A percentile compares a stretch with the other conserved stretches of the same genome.
phyloP scores from a whole-genome alignment of 495 filamentous ascomycete genomes.

The Ascodesmis nigricans region DNA sequence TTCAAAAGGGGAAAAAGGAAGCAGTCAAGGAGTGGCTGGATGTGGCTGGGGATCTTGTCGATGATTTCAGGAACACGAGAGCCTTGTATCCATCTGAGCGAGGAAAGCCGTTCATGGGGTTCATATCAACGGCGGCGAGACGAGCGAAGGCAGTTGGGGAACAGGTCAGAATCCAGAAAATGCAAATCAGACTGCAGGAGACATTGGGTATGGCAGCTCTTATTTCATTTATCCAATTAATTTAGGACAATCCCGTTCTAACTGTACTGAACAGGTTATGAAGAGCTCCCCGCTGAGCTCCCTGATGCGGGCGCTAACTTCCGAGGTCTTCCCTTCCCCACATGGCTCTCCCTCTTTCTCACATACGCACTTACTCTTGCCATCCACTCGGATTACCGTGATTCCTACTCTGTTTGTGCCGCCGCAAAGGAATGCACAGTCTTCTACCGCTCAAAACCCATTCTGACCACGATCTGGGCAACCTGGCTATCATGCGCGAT shows the following conservation, averaged over 20 bases:
- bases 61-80: conserved; percentile 57
- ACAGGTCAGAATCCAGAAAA: conserved; percentile 41
- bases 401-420: conserved; percentile 56
- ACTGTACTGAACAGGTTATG: not conserved
- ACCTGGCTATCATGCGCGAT: conserved; percentile 76
- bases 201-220: conserved; percentile 28
- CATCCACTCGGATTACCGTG: conserved; percentile 30
- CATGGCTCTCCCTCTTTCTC: conserved; percentile 81
- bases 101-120: conserved; percentile 38
- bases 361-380: conserved; percentile 60
- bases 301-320: conserved; percentile 33
- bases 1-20: conserved; percentile 30
- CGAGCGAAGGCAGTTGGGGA: conserved; percentile 29
- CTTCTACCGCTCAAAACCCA: conserved; percentile 45
- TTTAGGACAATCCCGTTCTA: conserved; percentile 9
- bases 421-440: conserved; percentile 53
- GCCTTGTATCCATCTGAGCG: conserved; percentile 58
- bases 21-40: conserved; percentile 47
- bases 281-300: not conserved
- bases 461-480: conserved; percentile 51
- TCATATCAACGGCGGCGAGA: conserved; percentile 34
- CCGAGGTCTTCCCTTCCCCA: conserved; percentile 52
- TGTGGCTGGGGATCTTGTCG: conserved; percentile 47
- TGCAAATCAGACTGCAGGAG: conserved; percentile 40
- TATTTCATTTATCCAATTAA: conserved; percentile 9